Conservation (phyloP, 1,284 basidiomycete species). For the Hemileia vastatrix region DNA sequence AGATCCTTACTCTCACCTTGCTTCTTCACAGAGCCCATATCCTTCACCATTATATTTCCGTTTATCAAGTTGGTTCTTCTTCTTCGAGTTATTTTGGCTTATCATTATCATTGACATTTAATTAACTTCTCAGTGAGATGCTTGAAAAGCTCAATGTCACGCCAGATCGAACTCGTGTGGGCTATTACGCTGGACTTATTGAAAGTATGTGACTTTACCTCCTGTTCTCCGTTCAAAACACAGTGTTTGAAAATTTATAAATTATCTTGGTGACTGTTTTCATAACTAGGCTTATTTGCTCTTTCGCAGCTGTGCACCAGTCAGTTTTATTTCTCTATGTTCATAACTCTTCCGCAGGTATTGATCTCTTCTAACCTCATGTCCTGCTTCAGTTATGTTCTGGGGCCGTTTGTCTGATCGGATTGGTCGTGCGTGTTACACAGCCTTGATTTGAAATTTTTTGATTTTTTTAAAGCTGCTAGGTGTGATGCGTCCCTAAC, state of each 20-base stretch:
- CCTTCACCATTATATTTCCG: conserved; percentile 12
- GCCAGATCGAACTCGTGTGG: conserved; percentile 15
- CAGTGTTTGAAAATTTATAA: no score
- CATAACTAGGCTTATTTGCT: conserved; percentile 4
- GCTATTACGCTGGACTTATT: conserved; percentile 15
- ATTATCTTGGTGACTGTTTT: no score
- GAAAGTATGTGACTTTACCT: conserved; percentile 2
- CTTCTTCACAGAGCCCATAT: conserved; percentile 19
- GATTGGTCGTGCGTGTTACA: conserved; percentile 9
- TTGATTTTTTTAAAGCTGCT: no score
- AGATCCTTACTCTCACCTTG: no score
- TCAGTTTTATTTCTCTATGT: no score
- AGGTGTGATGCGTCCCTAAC: no score
- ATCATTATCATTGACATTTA: background rate
- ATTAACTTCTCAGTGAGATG: conserved; percentile 4
- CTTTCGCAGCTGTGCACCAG: conserved; percentile 5
- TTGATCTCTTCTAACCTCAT: background rate
- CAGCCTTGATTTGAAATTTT: no score
- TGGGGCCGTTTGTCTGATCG: conserved; percentile 1
- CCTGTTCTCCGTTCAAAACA: no score
- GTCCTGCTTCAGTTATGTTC: background rate
- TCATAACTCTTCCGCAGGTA: no score
- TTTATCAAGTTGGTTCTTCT: conserved; percentile 15
- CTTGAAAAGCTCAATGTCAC: conserved; percentile 18
- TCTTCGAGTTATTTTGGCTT: background rate